A percentile compares a stretch with the other conserved stretches of the same genome.
phyloP scores from a whole-genome alignment of 352 stramenopile species.

The Phytophthora fragariaefolia region DNA sequence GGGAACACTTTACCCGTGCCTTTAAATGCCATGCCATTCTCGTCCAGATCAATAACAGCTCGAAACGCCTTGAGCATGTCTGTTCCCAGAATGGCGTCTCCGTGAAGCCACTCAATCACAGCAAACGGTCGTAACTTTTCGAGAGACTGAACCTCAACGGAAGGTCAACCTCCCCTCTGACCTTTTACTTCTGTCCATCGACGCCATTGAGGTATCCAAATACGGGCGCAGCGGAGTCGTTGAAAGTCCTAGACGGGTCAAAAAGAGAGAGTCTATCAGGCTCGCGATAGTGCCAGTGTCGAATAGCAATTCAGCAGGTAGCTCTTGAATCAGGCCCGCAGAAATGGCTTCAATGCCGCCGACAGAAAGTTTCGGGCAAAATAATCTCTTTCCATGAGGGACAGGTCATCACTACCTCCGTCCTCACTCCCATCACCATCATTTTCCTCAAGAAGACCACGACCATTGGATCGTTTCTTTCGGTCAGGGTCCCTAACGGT shows the following conservation, averaged over 20 bases:
- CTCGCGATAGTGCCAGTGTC: not conserved
- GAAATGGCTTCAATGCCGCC: not conserved
- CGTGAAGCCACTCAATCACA: not conserved
- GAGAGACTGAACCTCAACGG: not conserved
- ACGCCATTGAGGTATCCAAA: not conserved
- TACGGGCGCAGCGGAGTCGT: not conserved
- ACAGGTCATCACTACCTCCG: too few relatives aligned
- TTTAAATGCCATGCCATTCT: slow-evolving; percentile 1
- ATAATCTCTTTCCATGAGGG: not conserved
- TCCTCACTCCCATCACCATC: not conserved
- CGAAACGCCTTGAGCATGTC: not conserved
- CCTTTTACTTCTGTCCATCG: not conserved
- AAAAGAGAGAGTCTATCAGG: not conserved
- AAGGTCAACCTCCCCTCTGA: not conserved
- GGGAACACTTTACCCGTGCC: not conserved
- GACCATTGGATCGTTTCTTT: too few relatives aligned
- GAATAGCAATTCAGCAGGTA: not conserved
- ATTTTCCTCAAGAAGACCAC: not conserved
- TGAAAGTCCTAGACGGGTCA: not conserved
- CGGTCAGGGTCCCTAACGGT: not conserved
- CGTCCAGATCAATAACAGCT: slow-evolving; percentile 1
- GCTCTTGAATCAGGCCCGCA: not conserved
- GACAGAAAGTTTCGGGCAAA: not conserved
- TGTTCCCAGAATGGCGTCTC: not conserved
- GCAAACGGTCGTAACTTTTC: not conserved